Base-by-base conservation (phyloP, 2,329 filamentous ascomycete species). In the Epichloe gansuensis region DNA sequence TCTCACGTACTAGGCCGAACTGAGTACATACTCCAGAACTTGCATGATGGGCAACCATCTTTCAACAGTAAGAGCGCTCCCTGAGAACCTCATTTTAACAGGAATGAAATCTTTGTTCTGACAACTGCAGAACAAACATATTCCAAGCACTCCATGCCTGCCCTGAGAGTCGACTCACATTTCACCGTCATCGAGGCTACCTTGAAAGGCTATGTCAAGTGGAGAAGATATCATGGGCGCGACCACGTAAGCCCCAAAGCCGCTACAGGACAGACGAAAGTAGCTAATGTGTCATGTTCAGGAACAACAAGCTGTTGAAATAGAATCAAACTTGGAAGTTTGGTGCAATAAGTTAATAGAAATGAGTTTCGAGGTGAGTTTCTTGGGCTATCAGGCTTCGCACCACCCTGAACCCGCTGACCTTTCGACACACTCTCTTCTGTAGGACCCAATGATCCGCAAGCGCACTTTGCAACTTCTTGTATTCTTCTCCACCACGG, bases 181-280 rank as follows among this genome's bases (percentile, higher is more conserved):
- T 91, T 91, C 59, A 89, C 88, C 0, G 85, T 95, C 25, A 85
- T 96, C 2, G 88, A 96, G 63, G 85, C 89, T 27, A 85, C 88
- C 1, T 71, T 97, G 34, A 95, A 90, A 64, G 93, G 91, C 1
- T 95, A 90, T 59, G 80, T 83, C 57, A 90, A 88, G 64, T 95
- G 89, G 87, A 76, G 74, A 57, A 61, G 59, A 53, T 57, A 61
- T 25, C 59, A 64, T 21, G 55, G 55, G 3, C 57, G 58, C 31
- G 63, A 65, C 50, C 58, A 63, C 50, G 66, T 70, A 59, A 49
- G 66, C 49, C 5, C 40, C 13, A 36, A 43, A 15, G 7, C 21
- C 6, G 5, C 9, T 39, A 15, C 11, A 3, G 7, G 21, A 27
- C 13, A 5, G 35, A 23, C 12, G 15, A 23, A 38, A 21, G 21